Evolutionary conservation across 2,329 filamentous ascomycete genomes (phyloP).

Genomic region (Exserohilum rostratum): DNA sequence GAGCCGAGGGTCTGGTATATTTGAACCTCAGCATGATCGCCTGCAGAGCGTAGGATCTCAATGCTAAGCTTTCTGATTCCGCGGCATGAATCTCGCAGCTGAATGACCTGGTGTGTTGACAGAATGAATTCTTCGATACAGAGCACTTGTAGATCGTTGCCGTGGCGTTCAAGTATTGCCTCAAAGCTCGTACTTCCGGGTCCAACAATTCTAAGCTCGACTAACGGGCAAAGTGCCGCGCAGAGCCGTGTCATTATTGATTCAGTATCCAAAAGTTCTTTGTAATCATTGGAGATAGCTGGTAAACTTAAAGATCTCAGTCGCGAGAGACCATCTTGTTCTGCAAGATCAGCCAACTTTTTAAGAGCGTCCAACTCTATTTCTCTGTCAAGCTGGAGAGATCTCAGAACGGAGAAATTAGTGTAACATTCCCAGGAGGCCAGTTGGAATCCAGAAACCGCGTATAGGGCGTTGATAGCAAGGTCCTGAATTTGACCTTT

Average conservation of each 20-base stretch:
- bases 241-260: not conserved
- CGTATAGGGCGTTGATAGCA: not conserved
- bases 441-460: not conserved
- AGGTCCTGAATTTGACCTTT: not conserved
- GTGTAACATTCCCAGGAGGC: not conserved
- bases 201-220: not conserved
- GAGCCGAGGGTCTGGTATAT: not conserved
- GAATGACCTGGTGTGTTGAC: not conserved
- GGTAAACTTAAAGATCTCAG: not conserved
- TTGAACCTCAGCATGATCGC: not conserved
- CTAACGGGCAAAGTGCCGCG: not conserved
- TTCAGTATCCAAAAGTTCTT: not conserved
- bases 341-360: not conserved
- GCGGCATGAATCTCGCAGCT: not conserved
- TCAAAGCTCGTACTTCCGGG: not conserved
- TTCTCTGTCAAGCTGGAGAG: not conserved
- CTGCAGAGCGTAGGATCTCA: not conserved
- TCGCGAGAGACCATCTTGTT: not conserved
- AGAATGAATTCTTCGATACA: not conserved
- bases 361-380: not conserved
- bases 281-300: not conserved
- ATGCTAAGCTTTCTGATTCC: not conserved
- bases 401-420: not conserved
- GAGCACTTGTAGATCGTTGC: not conserved
- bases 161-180: not conserved